These are phyloP conservation scores for Castanospermum australe DNA, from an alignment of 306 rosid genomes.

Conservation along the genomic window DNA sequence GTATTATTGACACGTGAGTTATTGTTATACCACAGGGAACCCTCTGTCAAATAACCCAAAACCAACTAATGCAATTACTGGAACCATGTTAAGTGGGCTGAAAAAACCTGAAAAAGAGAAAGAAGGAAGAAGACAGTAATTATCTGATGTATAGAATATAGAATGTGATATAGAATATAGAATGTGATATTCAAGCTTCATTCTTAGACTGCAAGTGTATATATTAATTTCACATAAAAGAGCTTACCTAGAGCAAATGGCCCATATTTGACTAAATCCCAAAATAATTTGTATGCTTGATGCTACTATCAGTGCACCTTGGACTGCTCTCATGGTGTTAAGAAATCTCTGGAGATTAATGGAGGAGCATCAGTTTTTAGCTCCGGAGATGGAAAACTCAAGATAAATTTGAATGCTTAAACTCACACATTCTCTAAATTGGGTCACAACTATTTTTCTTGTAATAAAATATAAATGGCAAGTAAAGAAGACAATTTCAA, in stretches of 20 bases:
- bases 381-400: neutral
- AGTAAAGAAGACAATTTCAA: neutral
- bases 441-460: neutral
- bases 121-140: neutral
- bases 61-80: constrained; percentile 91
- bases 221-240: constrained; percentile 1
- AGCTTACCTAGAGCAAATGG: constrained; percentile 88
- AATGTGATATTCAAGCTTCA: neutral
- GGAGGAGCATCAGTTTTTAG: constrained; percentile 12
- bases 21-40: constrained; percentile 81
- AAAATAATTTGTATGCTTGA: constrained; percentile 92
- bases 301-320: constrained; percentile 88
- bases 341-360: constrained; percentile 71
- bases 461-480: neutral
- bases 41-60: constrained; percentile 97
- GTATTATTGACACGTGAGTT: constrained; percentile 1
- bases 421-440: neutral
- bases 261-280: constrained; percentile 98
- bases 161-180: neutral
- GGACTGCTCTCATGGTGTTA: constrained; percentile 91
- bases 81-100: constrained; percentile 99
- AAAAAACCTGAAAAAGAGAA: constrained; percentile 69
- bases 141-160: neutral
- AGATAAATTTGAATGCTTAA: neutral
- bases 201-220: neutral